Conservation (phyloP, 2,329 filamentous ascomycete genomes). For the Cytospora chrysosperma region DNA sequence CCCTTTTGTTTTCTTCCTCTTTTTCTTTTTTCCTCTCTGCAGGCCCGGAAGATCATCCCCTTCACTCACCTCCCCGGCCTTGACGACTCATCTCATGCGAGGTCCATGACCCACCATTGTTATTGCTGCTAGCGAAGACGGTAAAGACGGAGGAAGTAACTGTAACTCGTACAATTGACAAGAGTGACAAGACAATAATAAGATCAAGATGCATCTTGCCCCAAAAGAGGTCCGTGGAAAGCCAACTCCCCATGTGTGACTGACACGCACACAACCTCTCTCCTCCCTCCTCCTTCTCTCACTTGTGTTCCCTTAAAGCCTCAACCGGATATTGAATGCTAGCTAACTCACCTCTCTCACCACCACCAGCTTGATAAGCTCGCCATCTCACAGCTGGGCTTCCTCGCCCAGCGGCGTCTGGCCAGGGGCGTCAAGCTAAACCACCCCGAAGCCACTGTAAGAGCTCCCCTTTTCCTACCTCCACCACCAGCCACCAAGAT, state of each 20-base stretch:
- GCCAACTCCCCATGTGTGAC: not conserved
- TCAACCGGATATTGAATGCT: constrained; percentile 8
- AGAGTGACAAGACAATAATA: not conserved
- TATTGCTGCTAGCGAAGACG: constrained; percentile 4
- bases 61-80: no score
- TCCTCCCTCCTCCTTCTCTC: not conserved
- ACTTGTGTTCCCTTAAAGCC: not conserved
- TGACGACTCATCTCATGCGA: constrained; percentile 11
- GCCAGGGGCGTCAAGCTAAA: constrained; percentile 87
- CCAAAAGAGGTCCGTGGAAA: constrained; percentile 37
- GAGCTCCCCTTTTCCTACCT: constrained; percentile 17
- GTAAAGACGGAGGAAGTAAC: not conserved
- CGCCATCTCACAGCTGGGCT: constrained; percentile 82
- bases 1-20: no score
- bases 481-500: not conserved
- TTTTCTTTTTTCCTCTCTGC: no score
- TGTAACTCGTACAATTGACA: no score
- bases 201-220: constrained; percentile 38
- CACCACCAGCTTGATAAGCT: constrained; percentile 84
- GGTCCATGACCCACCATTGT: not conserved
- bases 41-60: no score
- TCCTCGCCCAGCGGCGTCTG: constrained; percentile 82
- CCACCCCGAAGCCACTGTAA: constrained; percentile 81
- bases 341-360: constrained; percentile 8
- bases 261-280: no score